Evolutionary conservation across 2,329 filamentous ascomycete genomes (phyloP), one percentile per base, ranked within the genome.

Genomic region (Hymenoscyphus fructigenus): DNA sequence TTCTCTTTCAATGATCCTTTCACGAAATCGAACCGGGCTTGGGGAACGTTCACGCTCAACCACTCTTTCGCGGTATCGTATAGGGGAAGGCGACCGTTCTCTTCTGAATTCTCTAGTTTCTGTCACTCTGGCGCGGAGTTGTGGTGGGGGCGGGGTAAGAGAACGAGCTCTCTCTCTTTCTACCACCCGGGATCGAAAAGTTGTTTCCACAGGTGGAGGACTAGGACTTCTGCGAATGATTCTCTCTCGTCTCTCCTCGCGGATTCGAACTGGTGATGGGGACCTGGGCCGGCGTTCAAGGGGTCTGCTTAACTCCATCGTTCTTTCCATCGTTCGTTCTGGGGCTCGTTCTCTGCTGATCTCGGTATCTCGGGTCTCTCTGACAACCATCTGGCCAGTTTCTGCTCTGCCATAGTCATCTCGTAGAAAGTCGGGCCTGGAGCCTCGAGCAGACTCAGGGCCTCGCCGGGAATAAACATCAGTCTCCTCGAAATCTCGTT

Each of bases 291-390:
- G 36, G 36, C 36, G 36, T 14, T 38, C 36, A 3, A 38, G 66
- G 38, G 69, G 67, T 71, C 73, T 62, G 14, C 47, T 53, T 1
- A 53, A 10, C 47, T 53, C 47, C 47, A 53, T 23, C 3, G 47
- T 53, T 23, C 47, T 20, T 23, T 53, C 47, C 9, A 53, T 26
- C 20, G 47, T 53, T 26, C 47, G n/a, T 12, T 53, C 47, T 38
- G 36, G 47, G 23, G 5, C 29, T 64, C 71, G 71, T 57, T 73
- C 71, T 66, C 73, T 66, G 10, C 63, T 62, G 34, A 68, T 69
- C 41, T 75, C 74, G 5, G 66, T 68, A 10, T 76, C 70, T 29
- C 73, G 71, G n/a, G n/a, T n/a, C 41, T 75, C 70, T 68, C 73
- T 64, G 26, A 75, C 10, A 10, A 76, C 74, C 63, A 76, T 26